These are phyloP conservation scores for Reutealis trisperma DNA, from an alignment of 345 rosid species.

Conservation along the genomic window DNA sequence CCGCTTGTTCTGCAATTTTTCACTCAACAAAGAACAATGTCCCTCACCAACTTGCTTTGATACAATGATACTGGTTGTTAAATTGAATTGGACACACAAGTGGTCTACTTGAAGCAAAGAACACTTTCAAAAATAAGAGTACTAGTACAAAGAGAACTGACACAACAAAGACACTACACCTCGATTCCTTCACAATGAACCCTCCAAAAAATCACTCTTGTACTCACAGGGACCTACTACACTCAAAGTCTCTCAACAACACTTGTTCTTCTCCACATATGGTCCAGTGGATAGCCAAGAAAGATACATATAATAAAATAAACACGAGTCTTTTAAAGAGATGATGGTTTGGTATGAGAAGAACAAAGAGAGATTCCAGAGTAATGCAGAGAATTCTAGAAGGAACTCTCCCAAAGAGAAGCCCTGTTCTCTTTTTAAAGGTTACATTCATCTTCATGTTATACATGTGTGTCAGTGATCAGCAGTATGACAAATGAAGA, in stretches of 20 bases:
- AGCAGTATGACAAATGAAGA: neutral
- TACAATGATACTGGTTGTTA: neutral
- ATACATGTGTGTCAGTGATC: neutral
- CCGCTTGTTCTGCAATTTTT: neutral
- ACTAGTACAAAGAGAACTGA: neutral
- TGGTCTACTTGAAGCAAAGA: neutral
- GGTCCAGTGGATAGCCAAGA: neutral
- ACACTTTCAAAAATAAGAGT: neutral
- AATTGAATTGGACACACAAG: neutral
- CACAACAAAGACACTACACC: neutral
- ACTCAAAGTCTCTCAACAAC: neutral
- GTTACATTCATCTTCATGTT: neutral
- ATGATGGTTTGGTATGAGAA: neutral
- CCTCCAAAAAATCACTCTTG: neutral
- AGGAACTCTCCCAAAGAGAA: neutral
- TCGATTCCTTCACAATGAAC: neutral
- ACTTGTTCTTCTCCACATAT: neutral
- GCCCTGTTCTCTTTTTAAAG: neutral
- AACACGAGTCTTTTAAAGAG: neutral
- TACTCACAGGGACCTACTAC: neutral
- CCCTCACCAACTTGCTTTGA: neutral
- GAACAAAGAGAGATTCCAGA: neutral
- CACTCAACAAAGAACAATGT: neutral
- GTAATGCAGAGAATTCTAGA: neutral
- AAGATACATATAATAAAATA: too few relatives aligned